Base-by-base conservation (phyloP, 768 basidiomycete species). In the Serendipita indica region DNA sequence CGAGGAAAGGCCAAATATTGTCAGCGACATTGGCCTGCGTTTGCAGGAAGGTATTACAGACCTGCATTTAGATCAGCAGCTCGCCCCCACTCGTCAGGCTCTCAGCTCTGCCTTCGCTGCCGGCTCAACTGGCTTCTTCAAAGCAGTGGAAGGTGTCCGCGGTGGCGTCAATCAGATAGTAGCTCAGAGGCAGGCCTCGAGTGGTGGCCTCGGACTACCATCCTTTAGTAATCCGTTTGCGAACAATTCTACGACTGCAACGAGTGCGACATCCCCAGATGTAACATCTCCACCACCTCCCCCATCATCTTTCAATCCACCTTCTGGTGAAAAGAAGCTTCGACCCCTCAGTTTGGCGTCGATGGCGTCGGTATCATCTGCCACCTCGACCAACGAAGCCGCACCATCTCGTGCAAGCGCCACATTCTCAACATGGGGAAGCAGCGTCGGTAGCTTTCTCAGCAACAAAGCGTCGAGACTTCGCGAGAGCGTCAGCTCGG, bases 31-130 rank as follows among this genome's bases (percentile, higher is more conserved):
- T 33, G 87, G 93, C 6, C 75, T 98, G 3, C 84, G 93, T 7
- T 78, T 99, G 25, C 82, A 86, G 60, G 93, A 98, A 71, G 92
- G 93, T 2, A 80, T 98, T 16, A 91, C 96, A 67, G 94, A 97
- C 28, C 77, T 99, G 57, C 89, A 87, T 68, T 70, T 97, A 3
- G 89, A 96, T 32, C 86, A 96, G 69, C 89, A 92, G 64, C 79
- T 96, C n/a, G 91, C 84, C 3, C 91, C 94, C 1, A 86, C 92
- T 0, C 79, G 89, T 5, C 92, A 97, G 69, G 96, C 86, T 2
- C 81, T 96, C 39, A 79, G 83, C 5, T 77, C 83, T 32, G 91
- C 89, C 0, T 64, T 92, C 46, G 78, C 76, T 0, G 78, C 75
- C 4, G 84, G 90, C 25, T 87, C 89, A 2, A 77, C 84, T 14